Base-by-base conservation (phyloP, 2,329 filamentous ascomycete species). In the Colletotrichum abscissum region DNA sequence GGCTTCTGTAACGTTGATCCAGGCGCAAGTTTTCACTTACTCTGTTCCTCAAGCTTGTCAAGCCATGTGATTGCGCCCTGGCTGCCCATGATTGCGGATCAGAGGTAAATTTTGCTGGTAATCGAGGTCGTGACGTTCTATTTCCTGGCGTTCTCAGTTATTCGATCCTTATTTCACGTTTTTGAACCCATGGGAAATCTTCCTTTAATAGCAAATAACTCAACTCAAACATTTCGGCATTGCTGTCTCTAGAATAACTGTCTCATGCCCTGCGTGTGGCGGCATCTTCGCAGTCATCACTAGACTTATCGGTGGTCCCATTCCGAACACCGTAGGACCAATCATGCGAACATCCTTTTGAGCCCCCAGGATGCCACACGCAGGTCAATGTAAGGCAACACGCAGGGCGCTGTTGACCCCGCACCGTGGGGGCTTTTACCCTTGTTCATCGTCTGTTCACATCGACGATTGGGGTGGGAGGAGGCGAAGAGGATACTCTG, bases 41-140 rank as follows among this genome's bases (percentile, higher is more conserved):
- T 76, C 74, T 84, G 81, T 76, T 84, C 79, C 70, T 84, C 82
- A 49, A 86, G 82, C 80, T 84, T 84, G 69, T 85, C 82, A 28
- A 86, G 82, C 83, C 84, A 85, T 56, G 82, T 83, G 12, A 78
- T 71, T 4, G 76, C 70, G 38, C 70, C 73, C 11, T 70, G 75
- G 74, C 79, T 82, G 54, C 78, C 82, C 82, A 83, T 83, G 42
- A 38, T 78, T 60, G 56, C 30, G 33, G n/a, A 46, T 30, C 16
- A 60, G 56, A 24, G 12, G 16, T 33, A 59, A n/a, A 8, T 59
- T 4, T 59, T 30, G 35, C 14, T 7, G 12, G 12, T 19, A 19
- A 7, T 22, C 19, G n/a, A n/a, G 33, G 14, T 49, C 1, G 19
- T 11, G 16, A 30, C 26, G 24, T 22, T 33, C 3, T 28, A 9